Evolutionary conservation across 495 filamentous ascomycete species (phyloP).

Genomic region (Hypoxylon fragiforme): DNA sequence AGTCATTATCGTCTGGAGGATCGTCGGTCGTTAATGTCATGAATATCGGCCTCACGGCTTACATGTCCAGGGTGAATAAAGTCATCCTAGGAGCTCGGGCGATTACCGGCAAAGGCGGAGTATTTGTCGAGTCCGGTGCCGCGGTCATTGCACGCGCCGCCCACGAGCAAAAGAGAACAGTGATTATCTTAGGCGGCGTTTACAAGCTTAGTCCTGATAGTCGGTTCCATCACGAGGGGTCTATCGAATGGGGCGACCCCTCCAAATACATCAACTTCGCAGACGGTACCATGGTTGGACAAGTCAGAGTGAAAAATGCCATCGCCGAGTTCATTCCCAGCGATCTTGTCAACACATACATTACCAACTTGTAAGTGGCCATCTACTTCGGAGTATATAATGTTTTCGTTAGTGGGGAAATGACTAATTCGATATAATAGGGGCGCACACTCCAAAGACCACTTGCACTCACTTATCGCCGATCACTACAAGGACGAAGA

Average conservation of each 20-base stretch:
- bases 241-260: slow-evolving; percentile 82
- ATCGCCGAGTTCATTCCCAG: slow-evolving; percentile 81
- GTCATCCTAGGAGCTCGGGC: slow-evolving; percentile 85
- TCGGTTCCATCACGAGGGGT: slow-evolving; percentile 72
- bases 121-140: slow-evolving; percentile 78
- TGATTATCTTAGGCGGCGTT: slow-evolving; percentile 81
- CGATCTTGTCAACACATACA: slow-evolving; percentile 82
- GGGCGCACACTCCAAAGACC: slow-evolving; percentile 78
- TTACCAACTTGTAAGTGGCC: slow-evolving; percentile 82
- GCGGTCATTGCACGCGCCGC: slow-evolving; percentile 80
- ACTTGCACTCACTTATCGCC: slow-evolving; percentile 76
- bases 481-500: slow-evolving; percentile 88
- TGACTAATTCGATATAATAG: slow-evolving; percentile 49
- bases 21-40: slow-evolving; percentile 81
- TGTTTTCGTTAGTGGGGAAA: not conserved
- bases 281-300: slow-evolving; percentile 72
- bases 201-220: slow-evolving; percentile 91
- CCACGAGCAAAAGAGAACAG: slow-evolving; percentile 73
- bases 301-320: slow-evolving; percentile 78
- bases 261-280: slow-evolving; percentile 71
- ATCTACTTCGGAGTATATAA: not conserved
- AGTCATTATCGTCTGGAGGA: slow-evolving; percentile 73
- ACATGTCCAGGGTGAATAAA: slow-evolving; percentile 93
- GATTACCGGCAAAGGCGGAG: slow-evolving; percentile 81
- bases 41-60: slow-evolving; percentile 81